A percentile compares a stretch with the other conserved stretches of the same genome.
Conservation (phyloP, 371 early-diverging fungal species). For the Mortierella sp. region DNA sequence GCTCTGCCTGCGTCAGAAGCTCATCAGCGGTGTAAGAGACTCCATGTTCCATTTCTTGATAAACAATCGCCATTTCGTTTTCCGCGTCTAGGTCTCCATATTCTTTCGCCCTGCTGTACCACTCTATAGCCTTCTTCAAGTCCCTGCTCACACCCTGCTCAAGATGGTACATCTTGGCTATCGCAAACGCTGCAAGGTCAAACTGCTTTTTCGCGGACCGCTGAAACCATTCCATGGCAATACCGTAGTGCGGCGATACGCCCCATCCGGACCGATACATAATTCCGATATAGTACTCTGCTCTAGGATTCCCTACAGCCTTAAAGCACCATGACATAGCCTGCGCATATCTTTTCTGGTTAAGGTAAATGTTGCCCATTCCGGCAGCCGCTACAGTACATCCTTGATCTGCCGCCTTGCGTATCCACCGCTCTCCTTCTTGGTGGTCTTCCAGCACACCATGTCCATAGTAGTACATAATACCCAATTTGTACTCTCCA, state of each 20-base stretch:
- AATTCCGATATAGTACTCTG: conserved; percentile 52
- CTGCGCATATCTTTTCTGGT: conserved; percentile 1
- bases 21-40: no score
- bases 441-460: background rate
- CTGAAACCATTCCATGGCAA: conserved; percentile 53
- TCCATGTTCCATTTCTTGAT: no score
- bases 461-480: conserved; percentile 11
- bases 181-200: background rate
- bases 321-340: conserved; percentile 11
- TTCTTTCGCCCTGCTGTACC: conserved; percentile 66
- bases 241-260: conserved; percentile 16
- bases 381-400: background rate
- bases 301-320: conserved; percentile 19
- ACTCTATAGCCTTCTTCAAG: conserved; percentile 60
- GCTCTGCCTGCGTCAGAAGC: background rate
- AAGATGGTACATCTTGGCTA: conserved; percentile 2
- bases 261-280: conserved; percentile 62
- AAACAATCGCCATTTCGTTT: no score
- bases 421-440: conserved; percentile 14
- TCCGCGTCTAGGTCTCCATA: conserved; percentile 17
- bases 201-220: conserved; percentile 14
- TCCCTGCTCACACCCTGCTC: conserved; percentile 3
- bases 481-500: conserved; percentile 1
- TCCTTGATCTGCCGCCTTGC: conserved; percentile 22
- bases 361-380: background rate